Evolutionary conservation across 2,329 filamentous ascomycete genomes (phyloP), one percentile per base, ranked within the genome.

Genomic region (Cordyceps militaris): DNA sequence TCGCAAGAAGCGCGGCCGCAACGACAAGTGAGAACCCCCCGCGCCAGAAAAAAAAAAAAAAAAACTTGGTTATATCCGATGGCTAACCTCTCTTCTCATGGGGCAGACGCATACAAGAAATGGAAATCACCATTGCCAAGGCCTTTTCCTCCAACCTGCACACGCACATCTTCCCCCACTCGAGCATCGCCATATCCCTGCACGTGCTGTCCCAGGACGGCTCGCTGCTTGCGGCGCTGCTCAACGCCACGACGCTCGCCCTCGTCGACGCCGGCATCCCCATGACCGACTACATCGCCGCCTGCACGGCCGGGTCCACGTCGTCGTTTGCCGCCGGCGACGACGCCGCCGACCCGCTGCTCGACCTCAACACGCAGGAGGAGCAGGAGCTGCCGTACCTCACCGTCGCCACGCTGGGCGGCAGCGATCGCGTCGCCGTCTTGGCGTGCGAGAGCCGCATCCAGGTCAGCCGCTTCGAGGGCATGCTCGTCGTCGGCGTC

Each of bases 251-350:
- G 0, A 96, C 93, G 0, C 83, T 99, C 13, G 94, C 94, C 0
- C 83, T 97, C 23, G 87, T 97, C 61, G 94, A 99, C 69, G 94
- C 94, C 0, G 94, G 94, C 54, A 87, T 99, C 21, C 94, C 94
- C 24, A 97, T 97, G 92, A 85, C 86, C 3, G 91, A 96, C 69
- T 95, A 97, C 69, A 82, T 97, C 3, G 85, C 86, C 23, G 91
- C 92, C 6, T 95, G 90, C 73, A 96, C 92, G 0, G 89, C 91
- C 0, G 94, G 92, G 4, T 89, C 87, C 14, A 90, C 88, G 0
- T 85, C 85, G 0, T 81, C 84, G 0, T 82, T 87, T 63, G 77
- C 82, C 0, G 77, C 79, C 1, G 83, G 82, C 57, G 86, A 88
- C 66, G 87, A 89, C 59, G 70, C 69, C 3, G 87, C 88, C 11